Conservation (phyloP, 148 eudicot genomes). For the Arctostaphylos glauca region DNA sequence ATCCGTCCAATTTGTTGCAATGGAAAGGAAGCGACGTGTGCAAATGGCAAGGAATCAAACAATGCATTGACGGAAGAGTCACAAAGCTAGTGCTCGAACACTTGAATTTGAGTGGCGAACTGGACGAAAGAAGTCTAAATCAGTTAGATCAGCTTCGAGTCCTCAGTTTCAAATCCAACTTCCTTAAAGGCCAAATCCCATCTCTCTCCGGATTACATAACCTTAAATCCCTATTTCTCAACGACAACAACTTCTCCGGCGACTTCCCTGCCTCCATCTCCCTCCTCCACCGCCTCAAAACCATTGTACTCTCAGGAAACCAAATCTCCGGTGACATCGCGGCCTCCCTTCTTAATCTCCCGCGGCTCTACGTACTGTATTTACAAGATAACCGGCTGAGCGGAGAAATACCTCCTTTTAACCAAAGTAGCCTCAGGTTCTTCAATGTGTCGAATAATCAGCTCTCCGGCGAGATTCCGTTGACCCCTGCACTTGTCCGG, state of each 20-base stretch:
- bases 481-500: constrained; percentile 38
- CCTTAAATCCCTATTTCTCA: constrained; percentile 68
- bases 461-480: constrained; percentile 66
- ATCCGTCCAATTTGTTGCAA: constrained; percentile 31
- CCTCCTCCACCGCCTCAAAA: constrained; percentile 60
- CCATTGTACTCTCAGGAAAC: constrained; percentile 59
- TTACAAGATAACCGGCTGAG: constrained; percentile 52
- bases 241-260: constrained; percentile 55
- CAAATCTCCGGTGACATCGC: constrained; percentile 60
- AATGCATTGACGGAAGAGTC: constrained; percentile 72
- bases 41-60: constrained; percentile 71
- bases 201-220: constrained; percentile 49
- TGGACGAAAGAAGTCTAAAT: constrained; percentile 38
- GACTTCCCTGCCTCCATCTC: constrained; percentile 50
- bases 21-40: constrained; percentile 55
- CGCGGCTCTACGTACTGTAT: constrained; percentile 49
- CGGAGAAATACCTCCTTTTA: constrained; percentile 60
- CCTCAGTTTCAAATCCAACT: constrained; percentile 65
- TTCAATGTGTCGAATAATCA: constrained; percentile 63
- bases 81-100: constrained; percentile 74
- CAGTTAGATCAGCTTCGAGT: constrained; percentile 68
- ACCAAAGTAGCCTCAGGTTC: constrained; percentile 50
- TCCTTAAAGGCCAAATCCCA: constrained; percentile 55
- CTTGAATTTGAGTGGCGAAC: constrained; percentile 43
- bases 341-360: constrained; percentile 23